Conservation (phyloP, 108 stramenopile species). For the Fistulifera pelliculosa region DNA sequence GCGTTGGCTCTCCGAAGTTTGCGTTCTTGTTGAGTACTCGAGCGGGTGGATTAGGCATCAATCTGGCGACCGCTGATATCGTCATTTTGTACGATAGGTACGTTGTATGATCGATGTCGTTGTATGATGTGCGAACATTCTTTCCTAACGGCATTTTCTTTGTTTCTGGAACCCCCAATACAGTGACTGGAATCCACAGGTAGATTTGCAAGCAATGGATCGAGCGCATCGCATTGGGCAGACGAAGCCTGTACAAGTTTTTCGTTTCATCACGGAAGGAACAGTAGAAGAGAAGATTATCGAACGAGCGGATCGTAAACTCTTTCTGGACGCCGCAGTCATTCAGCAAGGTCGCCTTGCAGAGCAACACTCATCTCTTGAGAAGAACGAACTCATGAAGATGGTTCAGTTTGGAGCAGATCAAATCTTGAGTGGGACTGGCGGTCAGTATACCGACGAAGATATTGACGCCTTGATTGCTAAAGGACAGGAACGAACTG, state of each 20-base stretch:
- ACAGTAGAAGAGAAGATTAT: slow-evolving; percentile 99
- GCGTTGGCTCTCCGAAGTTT: slow-evolving; percentile 84
- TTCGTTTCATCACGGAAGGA: slow-evolving; percentile 94
- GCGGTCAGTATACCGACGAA: slow-evolving; percentile 86
- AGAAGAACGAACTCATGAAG: slow-evolving; percentile 93
- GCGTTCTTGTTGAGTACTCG: slow-evolving; percentile 90
- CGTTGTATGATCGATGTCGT: neutral
- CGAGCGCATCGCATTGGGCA: slow-evolving; percentile 39
- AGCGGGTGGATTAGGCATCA: slow-evolving; percentile 95
- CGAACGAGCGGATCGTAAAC: slow-evolving; percentile 96
- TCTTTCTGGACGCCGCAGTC: slow-evolving; percentile 98
- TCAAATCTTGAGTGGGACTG: slow-evolving; percentile 85
- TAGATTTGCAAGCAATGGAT: slow-evolving; percentile 94
- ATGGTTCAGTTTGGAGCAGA: slow-evolving; percentile 99
- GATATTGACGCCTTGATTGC: slow-evolving; percentile 96
- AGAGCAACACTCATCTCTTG: slow-evolving; percentile 79
- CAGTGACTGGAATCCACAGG: slow-evolving; percentile 55
- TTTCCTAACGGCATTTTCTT: too few species aligned
- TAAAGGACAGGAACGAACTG: slow-evolving; percentile 87
- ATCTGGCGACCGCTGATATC: slow-evolving; percentile 96
- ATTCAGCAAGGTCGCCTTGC: slow-evolving; percentile 96
- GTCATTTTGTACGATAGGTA: slow-evolving; percentile 93
- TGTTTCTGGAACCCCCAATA: neutral
- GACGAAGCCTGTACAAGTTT: slow-evolving; percentile 96
- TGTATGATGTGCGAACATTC: too few species aligned